A percentile compares a stretch with the other conserved stretches of the same genome.
These are phyloP conservation scores for Huntiella abstrusa DNA, from an alignment of 2,329 filamentous ascomycete species.

Conservation along the genomic window DNA sequence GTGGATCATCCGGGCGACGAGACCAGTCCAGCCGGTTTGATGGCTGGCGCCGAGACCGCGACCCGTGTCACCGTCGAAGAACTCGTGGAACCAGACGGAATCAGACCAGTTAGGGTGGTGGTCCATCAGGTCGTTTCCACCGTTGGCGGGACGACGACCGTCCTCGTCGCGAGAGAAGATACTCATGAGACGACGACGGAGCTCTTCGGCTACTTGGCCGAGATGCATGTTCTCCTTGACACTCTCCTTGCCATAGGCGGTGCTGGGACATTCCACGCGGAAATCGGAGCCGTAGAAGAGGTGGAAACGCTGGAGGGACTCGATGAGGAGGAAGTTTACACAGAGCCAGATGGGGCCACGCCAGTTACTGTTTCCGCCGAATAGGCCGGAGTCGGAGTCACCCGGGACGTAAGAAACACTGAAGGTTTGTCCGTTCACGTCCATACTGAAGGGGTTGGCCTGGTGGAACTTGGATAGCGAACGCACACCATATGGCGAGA, in stretches of 20 bases:
- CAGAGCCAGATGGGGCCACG: conserved; percentile 89
- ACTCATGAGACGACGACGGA: conserved; percentile 87
- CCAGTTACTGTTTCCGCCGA: conserved; percentile 97
- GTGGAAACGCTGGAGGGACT: conserved; percentile 87
- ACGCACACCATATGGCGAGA: conserved; percentile 75
- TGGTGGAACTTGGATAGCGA: conserved; percentile 86
- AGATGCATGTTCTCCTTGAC: conserved; percentile 59
- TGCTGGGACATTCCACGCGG: conserved; percentile 65
- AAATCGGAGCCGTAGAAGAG: conserved; percentile 85
- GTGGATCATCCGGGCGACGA: conserved; percentile 93
- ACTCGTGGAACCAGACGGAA: conserved; percentile 88
- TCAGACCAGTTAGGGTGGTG: conserved; percentile 89
- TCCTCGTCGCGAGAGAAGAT: conserved; percentile 71
- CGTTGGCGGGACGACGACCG: conserved; percentile 75
- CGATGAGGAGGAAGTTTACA: conserved; percentile 86
- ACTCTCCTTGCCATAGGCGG: conserved; percentile 2
- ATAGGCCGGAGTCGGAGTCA: conserved; percentile 89
- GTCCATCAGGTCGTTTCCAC: conserved; percentile 66
- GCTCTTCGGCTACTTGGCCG: conserved; percentile 81
- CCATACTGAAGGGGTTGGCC: conserved; percentile 81
- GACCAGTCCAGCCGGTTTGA: conserved; percentile 89
- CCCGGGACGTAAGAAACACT: conserved; percentile 77
- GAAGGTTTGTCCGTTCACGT: conserved; percentile 82
- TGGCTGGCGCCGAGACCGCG: conserved; percentile 81
- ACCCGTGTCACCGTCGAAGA: conserved; percentile 84